Percentiles rank a stretch among this genome's conserved stretches.
Evolutionary conservation across 352 stramenopile genomes (phyloP).

Genomic region (Pythium monospermum): DNA sequence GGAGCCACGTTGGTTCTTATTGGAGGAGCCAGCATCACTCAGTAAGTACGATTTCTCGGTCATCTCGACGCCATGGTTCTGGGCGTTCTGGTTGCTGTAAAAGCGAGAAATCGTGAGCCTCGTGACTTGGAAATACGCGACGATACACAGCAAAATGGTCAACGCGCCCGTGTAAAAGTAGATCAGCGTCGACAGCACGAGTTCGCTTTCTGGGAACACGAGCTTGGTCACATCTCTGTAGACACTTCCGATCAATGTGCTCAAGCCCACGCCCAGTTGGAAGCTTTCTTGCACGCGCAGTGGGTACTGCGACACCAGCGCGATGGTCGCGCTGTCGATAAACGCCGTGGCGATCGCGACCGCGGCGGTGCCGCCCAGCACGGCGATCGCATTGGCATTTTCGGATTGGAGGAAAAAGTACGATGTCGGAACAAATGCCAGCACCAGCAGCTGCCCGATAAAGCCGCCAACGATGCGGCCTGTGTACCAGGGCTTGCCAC

Average conservation of each 20-base stretch:
- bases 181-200: constrained; percentile 67
- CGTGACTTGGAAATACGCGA: constrained; percentile 68
- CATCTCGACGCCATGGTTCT: constrained; percentile 47
- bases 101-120: constrained; percentile 49
- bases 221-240: constrained; percentile 83
- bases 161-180: constrained; percentile 83
- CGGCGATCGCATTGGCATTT: constrained; percentile 52
- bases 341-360: constrained; percentile 74
- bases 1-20: constrained; percentile 22
- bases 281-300: constrained; percentile 75
- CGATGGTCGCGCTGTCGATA: constrained; percentile 80
- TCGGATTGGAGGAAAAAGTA: constrained; percentile 72
- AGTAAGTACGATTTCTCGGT: constrained; percentile 51
- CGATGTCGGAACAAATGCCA: constrained; percentile 72
- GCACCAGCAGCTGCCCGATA: constrained; percentile 57
- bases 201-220: constrained; percentile 50
- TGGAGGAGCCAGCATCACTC: too few species aligned
- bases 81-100: constrained; percentile 29
- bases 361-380: constrained; percentile 58
- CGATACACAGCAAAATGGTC: constrained; percentile 74
- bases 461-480: constrained; percentile 78
- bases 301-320: constrained; percentile 77
- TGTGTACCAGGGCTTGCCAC: constrained; percentile 57
- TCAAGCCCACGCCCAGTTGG: constrained; percentile 76
- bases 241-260: constrained; percentile 74